Conservation (phyloP, 257 asterid species). For the Leonotis leonurus region DNA sequence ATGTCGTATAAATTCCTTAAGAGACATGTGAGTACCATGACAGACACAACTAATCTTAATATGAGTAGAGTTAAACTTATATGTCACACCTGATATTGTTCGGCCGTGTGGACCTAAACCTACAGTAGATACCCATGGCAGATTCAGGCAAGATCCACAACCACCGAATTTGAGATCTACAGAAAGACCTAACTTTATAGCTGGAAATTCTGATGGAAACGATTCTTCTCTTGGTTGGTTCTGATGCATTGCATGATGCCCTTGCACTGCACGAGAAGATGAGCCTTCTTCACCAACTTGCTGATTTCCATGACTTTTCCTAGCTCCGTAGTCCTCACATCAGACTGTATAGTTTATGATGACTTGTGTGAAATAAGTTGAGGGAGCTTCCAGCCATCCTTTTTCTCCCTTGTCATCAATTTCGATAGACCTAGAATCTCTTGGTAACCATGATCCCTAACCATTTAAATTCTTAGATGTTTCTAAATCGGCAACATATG, state of each 20-base stretch:
- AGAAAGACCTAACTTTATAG: slow-evolving; percentile 79
- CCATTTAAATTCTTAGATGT: slow-evolving; percentile 50
- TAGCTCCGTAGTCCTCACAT: slow-evolving; percentile 45
- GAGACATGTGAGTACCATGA: slow-evolving; percentile 89
- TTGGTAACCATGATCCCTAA: slow-evolving; percentile 54
- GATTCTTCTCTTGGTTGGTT: slow-evolving; percentile 45
- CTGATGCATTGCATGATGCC: slow-evolving; percentile 31
- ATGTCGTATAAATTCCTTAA: slow-evolving; percentile 72
- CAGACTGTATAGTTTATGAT: slow-evolving; percentile 49
- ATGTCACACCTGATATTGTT: slow-evolving; percentile 91
- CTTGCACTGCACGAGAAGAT: slow-evolving; percentile 42
- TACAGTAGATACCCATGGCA: slow-evolving; percentile 92
- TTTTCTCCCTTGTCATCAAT: slow-evolving; percentile 53
- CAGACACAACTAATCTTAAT: slow-evolving; percentile 86
- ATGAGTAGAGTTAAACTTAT: slow-evolving; percentile 74
- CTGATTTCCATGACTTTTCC: slow-evolving; percentile 50
- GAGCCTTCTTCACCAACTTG: slow-evolving; percentile 53
- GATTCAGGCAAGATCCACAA: slow-evolving; percentile 71
- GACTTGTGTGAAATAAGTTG: slow-evolving; percentile 44
- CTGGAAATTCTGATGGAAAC: slow-evolving; percentile 57
- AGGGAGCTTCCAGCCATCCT: slow-evolving; percentile 51
- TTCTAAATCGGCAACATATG: slow-evolving; percentile 40
- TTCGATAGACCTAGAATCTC: slow-evolving; percentile 43
- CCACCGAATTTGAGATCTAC: slow-evolving; percentile 91
- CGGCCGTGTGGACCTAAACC: slow-evolving; percentile 74